Evolutionary conservation across 345 rosid species (phyloP).

Genomic region (Citrus glauca): DNA sequence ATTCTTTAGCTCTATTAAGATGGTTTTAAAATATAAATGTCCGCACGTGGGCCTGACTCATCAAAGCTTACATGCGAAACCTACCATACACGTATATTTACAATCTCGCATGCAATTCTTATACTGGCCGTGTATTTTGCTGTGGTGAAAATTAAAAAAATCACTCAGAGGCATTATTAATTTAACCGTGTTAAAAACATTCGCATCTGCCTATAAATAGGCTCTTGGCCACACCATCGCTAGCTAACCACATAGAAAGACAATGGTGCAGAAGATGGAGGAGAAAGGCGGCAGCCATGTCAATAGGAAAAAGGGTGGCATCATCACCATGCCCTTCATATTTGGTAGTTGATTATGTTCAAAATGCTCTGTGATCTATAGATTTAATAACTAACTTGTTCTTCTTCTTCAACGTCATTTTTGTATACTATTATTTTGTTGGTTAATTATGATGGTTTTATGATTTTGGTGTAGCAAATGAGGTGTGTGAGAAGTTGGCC

Average conservation of each 20-base stretch:
- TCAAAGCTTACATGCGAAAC: too few relatives aligned
- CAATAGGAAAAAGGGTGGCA: conserved; percentile 48
- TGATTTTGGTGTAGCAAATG: conserved; percentile 53
- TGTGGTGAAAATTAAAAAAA: not conserved
- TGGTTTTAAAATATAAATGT: too few relatives aligned
- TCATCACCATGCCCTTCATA: conserved; percentile 76
- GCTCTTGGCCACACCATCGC: not conserved
- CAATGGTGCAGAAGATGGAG: conserved; percentile 27
- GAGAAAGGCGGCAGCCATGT: conserved; percentile 30
- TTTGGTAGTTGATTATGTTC: conserved; percentile 32
- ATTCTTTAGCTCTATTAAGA: too few relatives aligned
- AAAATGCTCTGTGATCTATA: not conserved
- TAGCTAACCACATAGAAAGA: not conserved
- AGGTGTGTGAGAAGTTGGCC: conserved; percentile 84
- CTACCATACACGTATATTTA: too few relatives aligned
- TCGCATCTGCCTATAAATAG: conserved; percentile 13
- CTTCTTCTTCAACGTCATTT: not conserved
- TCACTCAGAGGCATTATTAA: too few relatives aligned
- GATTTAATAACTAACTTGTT: too few relatives aligned
- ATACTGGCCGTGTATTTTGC: not conserved
- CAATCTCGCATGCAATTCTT: not conserved
- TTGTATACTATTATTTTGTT: not conserved
- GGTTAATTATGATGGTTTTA: not conserved
- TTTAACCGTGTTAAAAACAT: conserved; percentile 10
- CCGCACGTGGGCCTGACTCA: too few relatives aligned